Conservation (phyloP, 306 rosid species). For the Abrus pulchellus region DNA sequence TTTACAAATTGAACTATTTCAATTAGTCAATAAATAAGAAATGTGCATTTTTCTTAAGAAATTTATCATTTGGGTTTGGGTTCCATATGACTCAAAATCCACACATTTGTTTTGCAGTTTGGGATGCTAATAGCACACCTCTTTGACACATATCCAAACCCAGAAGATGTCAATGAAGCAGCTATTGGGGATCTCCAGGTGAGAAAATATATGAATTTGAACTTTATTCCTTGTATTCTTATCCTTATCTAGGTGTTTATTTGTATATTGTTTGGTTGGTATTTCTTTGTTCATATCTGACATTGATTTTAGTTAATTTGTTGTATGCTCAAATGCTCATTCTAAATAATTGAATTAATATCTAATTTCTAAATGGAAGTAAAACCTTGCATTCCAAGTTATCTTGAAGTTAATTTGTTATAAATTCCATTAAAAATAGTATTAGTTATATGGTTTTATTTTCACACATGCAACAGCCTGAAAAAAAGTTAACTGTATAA, state of each 20-base stretch:
- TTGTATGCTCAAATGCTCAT: neutral
- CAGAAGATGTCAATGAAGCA: slow-evolving; percentile 71
- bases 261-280: neutral
- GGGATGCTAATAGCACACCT: slow-evolving; percentile 94
- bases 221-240: neutral
- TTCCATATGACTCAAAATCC: slow-evolving; percentile 39
- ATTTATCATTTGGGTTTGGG: slow-evolving; percentile 28
- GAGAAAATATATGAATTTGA: slow-evolving; percentile 40
- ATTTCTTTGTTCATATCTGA: neutral
- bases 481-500: neutral
- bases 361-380: neutral
- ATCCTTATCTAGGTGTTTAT: neutral
- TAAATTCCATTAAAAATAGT: neutral
- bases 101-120: slow-evolving; percentile 68
- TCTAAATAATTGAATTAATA: slow-evolving; percentile 1
- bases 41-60: neutral
- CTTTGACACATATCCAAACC: slow-evolving; percentile 76
- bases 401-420: neutral
- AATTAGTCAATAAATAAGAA: neutral
- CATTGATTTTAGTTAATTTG: neutral
- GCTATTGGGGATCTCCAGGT: slow-evolving; percentile 96
- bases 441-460: neutral
- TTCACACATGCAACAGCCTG: neutral
- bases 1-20: slow-evolving; percentile 19
- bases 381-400: neutral